phyloP scores from a whole-genome alignment of 371 early-diverging fungal species.

The Dinochytrium kinnereticum region DNA sequence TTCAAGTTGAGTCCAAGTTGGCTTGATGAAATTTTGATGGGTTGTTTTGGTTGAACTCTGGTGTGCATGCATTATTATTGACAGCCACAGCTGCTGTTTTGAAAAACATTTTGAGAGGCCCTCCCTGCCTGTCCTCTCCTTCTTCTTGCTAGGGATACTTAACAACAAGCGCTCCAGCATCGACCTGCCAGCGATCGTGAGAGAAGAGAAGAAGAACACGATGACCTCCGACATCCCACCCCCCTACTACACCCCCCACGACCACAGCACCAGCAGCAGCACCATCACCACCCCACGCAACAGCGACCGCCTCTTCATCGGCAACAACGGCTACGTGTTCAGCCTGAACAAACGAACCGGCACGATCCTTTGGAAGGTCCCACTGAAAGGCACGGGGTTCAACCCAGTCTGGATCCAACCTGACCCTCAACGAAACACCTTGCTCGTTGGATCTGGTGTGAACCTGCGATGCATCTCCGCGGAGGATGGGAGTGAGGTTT shows the following conservation, averaged over 20 bases:
- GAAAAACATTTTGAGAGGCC: no score
- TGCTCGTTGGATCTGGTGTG: conserved; percentile 13
- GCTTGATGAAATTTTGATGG: no score
- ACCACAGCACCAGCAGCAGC: background rate
- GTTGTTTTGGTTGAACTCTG: no score
- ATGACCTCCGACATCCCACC: conserved; percentile 1
- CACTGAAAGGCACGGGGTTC: background rate
- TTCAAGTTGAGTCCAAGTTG: no score
- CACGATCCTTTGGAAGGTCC: background rate
- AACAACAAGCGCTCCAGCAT: background rate
- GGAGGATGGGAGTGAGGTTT: conserved; percentile 4
- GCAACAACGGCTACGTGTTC: background rate
- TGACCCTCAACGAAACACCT: background rate
- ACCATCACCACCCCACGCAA: background rate
- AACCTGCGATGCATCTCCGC: conserved; percentile 26
- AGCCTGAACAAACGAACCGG: background rate
- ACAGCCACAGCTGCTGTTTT: no score
- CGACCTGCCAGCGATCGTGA: no score
- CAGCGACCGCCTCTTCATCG: conserved; percentile 9
- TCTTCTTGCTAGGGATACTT: no score
- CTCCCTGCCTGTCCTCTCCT: no score
- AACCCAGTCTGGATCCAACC: background rate
- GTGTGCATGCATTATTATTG: no score
- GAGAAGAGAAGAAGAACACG: no score
- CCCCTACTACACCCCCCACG: conserved; percentile 6